Percentiles rank a stretch among this genome's conserved stretches.
Conservation (phyloP, 129 eudicot genomes). For the Arctium lappa region DNA sequence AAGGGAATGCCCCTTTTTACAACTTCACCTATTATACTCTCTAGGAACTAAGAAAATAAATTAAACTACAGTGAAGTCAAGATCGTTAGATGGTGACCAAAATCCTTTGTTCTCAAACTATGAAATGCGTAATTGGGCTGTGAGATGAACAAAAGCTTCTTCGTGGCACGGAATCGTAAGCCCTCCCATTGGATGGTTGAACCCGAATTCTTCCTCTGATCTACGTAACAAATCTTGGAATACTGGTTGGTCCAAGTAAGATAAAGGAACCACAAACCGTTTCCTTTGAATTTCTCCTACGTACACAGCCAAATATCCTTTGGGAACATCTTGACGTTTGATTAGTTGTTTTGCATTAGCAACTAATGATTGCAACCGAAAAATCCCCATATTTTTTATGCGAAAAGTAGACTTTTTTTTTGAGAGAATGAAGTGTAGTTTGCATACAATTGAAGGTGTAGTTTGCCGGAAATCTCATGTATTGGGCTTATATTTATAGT, state of each 20-base stretch:
- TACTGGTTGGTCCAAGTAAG: constrained; percentile 40
- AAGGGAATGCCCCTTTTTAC: neutral
- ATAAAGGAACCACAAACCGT: constrained; percentile 38
- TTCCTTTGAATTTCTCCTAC: constrained; percentile 46
- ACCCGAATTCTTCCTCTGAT: constrained; percentile 49
- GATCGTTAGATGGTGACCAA: neutral
- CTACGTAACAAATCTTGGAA: constrained; percentile 41
- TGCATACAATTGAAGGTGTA: no score
- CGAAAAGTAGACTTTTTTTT: no score
- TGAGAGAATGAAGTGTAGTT: no score
- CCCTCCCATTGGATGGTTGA: constrained; percentile 53
- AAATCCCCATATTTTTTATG: no score
- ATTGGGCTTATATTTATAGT: neutral
- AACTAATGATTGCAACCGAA: no score
- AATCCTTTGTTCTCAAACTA: neutral
- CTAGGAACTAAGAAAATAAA: neutral
- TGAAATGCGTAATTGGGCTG: constrained; percentile 16
- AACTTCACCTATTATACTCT: neutral
- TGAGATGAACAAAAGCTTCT: constrained; percentile 34
- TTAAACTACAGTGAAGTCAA: neutral
- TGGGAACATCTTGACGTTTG: constrained; percentile 37
- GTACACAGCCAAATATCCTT: constrained; percentile 52
- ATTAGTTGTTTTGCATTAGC: neutral
- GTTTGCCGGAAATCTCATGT: neutral
- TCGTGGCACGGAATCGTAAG: constrained; percentile 46